Evolutionary conservation across 2,329 filamentous ascomycete species (phyloP).

Genomic region (Elsinoe necatrix): DNA sequence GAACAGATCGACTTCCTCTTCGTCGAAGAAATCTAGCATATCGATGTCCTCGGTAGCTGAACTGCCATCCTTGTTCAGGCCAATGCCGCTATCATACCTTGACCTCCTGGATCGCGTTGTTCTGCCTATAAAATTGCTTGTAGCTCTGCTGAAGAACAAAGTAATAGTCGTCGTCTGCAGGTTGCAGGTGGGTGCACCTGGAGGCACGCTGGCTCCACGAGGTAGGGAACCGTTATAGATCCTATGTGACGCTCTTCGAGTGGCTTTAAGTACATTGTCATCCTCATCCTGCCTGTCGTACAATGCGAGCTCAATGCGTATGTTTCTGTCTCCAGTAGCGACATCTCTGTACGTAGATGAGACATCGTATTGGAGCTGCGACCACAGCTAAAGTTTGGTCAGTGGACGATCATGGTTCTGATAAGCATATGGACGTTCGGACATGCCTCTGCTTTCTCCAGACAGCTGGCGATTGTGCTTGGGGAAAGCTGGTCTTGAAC

Average conservation of each 20-base stretch:
- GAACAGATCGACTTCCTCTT: not conserved
- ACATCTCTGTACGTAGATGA: not conserved
- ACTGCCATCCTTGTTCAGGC: not conserved
- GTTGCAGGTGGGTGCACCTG: constrained; percentile 1
- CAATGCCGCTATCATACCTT: not conserved
- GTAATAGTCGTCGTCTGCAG: not conserved
- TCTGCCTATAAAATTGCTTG: not conserved
- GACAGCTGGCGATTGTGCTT: not conserved
- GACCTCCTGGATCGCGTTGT: not conserved
- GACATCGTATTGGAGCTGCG: not conserved
- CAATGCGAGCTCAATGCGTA: not conserved
- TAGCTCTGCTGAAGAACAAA: not conserved
- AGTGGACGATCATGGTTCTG: not conserved
- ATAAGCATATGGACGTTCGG: not conserved
- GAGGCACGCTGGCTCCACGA: not conserved
- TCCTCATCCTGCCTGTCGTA: not conserved
- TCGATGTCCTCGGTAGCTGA: not conserved
- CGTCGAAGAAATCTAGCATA: constrained; percentile 1
- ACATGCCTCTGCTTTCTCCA: not conserved
- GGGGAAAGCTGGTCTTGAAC: not conserved
- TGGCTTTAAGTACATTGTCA: not conserved
- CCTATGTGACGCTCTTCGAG: not conserved
- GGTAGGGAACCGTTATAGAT: not conserved
- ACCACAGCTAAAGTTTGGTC: not conserved
- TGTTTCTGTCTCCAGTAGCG: not conserved